phyloP scores from a whole-genome alignment of 164 flowering plant genomes.

The Vitis labrusca region DNA sequence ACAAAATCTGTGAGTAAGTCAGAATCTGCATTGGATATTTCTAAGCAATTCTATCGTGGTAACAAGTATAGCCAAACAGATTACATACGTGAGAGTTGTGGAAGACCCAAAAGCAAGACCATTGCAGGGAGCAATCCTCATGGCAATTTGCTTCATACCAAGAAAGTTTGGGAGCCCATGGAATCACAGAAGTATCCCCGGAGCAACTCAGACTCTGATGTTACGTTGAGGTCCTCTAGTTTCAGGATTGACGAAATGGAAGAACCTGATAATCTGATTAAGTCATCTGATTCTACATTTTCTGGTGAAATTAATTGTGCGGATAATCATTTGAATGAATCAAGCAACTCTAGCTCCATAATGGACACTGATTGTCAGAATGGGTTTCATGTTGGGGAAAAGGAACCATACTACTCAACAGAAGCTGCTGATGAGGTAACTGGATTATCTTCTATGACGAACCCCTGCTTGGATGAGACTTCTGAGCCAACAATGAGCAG shows the following conservation, averaged over 20 bases:
- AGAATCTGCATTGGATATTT: constrained; percentile 50
- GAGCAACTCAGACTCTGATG: constrained; percentile 71
- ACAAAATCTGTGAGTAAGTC: constrained; percentile 39
- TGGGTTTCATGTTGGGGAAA: constrained; percentile 18
- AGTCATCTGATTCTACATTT: constrained; percentile 21
- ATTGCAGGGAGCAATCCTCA: constrained; percentile 31
- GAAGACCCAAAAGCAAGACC: constrained; percentile 52
- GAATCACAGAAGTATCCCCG: constrained; percentile 59
- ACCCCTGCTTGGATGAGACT: constrained; percentile 18
- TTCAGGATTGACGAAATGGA: constrained; percentile 30
- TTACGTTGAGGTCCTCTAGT: constrained; percentile 45
- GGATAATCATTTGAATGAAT: constrained; percentile 17
- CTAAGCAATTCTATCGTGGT: constrained; percentile 51
- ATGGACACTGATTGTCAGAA: constrained; percentile 19
- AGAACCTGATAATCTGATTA: constrained; percentile 19
- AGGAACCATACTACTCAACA: constrained; percentile 20
- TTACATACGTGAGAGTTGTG: constrained; percentile 43
- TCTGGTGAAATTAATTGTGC: constrained; percentile 20
- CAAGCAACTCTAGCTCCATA: constrained; percentile 15
- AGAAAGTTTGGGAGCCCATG: constrained; percentile 90
- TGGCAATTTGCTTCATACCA: constrained; percentile 34
- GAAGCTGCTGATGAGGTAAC: constrained; percentile 32
- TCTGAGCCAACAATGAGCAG: constrained; percentile 36
- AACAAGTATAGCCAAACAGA: constrained; percentile 50
- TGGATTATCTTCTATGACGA: constrained; percentile 18